A percentile compares a stretch with the other conserved stretches of the same genome.
Conservation (phyloP, 768 basidiomycete genomes). For the Suillus americanus region DNA sequence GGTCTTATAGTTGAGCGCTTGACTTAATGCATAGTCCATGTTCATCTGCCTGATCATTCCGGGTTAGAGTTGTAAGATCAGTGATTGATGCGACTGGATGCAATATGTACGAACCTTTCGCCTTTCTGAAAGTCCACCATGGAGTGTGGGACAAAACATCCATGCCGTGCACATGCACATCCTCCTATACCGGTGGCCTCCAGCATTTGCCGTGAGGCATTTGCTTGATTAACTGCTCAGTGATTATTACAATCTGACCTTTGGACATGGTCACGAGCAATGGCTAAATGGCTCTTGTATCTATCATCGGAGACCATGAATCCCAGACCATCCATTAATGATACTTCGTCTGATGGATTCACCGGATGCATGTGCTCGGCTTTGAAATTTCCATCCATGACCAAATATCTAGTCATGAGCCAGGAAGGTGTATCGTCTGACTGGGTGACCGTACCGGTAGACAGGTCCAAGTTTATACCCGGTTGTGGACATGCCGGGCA, state of each 20-base stretch:
- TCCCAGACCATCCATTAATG: too few species aligned
- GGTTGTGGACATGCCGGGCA: too few species aligned
- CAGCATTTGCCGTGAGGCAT: constrained; percentile 15
- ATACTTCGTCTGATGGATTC: too few species aligned
- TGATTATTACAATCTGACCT: constrained; percentile 18
- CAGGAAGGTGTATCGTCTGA: too few species aligned
- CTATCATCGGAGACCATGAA: too few species aligned
- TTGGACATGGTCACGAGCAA: constrained; percentile 5
- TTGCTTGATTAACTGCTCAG: constrained; percentile 18
- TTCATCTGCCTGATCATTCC: constrained; percentile 25
- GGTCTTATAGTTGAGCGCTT: constrained; percentile 18
- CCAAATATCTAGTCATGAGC: too few species aligned
- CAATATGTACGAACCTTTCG: constrained; percentile 21
- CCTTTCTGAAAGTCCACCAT: constrained; percentile 34
- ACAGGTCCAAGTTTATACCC: too few species aligned
- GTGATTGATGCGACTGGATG: background rate
- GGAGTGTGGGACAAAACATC: constrained; percentile 29
- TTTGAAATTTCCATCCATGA: too few species aligned
- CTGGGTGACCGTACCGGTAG: too few species aligned
- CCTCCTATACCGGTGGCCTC: constrained; percentile 30
- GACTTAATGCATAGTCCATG: constrained; percentile 26
- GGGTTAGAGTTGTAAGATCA: background rate
- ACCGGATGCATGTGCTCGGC: too few species aligned
- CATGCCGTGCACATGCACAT: constrained; percentile 32
- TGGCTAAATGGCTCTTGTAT: background rate